A percentile compares a stretch with the other conserved stretches of the same genome.
These are phyloP conservation scores for Agaricus subrufescens DNA, from an alignment of 768 basidiomycete species.

Conservation along the genomic window DNA sequence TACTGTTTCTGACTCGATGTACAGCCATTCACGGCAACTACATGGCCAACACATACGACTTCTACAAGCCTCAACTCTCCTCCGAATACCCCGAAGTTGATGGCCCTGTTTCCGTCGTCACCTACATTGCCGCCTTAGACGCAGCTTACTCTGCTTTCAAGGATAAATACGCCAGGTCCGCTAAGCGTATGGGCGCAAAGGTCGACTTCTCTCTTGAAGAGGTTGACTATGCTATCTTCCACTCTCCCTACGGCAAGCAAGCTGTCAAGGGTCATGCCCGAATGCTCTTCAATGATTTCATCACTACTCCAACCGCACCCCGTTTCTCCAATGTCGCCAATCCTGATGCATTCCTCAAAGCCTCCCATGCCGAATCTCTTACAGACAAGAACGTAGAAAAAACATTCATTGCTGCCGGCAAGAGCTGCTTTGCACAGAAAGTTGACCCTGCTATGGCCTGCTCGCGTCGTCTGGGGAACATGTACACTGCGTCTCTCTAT, in stretches of 20 bases:
- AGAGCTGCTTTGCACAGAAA: constrained; percentile 66
- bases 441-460: constrained; percentile 82
- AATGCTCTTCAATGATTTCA: constrained; percentile 89
- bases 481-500: constrained; percentile 96
- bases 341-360: constrained; percentile 63
- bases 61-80: constrained; percentile 96
- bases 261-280: constrained; percentile 97
- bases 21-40: constrained; percentile 92
- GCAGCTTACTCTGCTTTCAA: constrained; percentile 82
- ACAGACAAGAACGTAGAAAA: constrained; percentile 97
- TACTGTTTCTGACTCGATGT: constrained; percentile 13
- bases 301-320: constrained; percentile 64
- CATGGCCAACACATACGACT: constrained; percentile 98
- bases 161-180: constrained; percentile 68
- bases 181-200: constrained; percentile 43
- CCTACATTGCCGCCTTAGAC: constrained; percentile 93
- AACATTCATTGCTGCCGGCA: constrained; percentile 80
- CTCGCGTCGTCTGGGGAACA: constrained; percentile 92
- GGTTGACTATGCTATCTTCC: constrained; percentile 93
- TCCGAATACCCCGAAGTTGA: constrained; percentile 97
- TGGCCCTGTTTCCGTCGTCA: constrained; percentile 92
- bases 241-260: constrained; percentile 98
- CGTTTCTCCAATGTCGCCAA: constrained; percentile 67
- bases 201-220: constrained; percentile 68
- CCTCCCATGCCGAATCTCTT: constrained; percentile 68